Conservation (phyloP, 1,284 basidiomycete species). For the Rhizoctonia solani region DNA sequence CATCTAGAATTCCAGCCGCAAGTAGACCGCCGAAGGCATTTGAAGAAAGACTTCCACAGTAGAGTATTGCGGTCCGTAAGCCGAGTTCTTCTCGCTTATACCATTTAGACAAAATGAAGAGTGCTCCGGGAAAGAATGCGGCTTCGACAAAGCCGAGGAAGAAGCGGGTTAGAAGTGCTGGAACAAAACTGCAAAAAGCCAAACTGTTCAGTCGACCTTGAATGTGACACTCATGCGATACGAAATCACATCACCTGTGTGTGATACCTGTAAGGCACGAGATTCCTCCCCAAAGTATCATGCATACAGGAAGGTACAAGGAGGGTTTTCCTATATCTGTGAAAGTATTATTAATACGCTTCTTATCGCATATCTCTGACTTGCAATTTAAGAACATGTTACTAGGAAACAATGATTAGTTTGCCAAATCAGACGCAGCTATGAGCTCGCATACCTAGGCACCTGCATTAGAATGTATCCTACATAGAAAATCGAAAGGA, state of each 20-base stretch:
- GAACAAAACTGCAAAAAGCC: conserved; percentile 56
- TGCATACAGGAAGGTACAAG: conserved; percentile 70
- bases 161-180: conserved; percentile 72
- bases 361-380: not conserved
- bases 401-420: conserved; percentile 46
- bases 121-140: conserved; percentile 71
- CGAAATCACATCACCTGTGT: conserved; percentile 58
- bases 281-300: conserved; percentile 73
- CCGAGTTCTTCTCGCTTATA: conserved; percentile 70
- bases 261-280: conserved; percentile 66
- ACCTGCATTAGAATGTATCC: conserved; percentile 82
- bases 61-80: conserved; percentile 71
- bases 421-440: conserved; percentile 11
- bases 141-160: conserved; percentile 64
- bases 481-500: conserved; percentile 75
- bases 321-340: conserved; percentile 65
- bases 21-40: conserved; percentile 86
- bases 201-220: not conserved
- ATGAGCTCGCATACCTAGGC: conserved; percentile 72
- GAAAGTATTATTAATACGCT: not conserved
- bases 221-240: conserved; percentile 38
- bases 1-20: conserved; percentile 66
- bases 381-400: conserved; percentile 71
- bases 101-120: conserved; percentile 72
- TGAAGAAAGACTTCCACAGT: conserved; percentile 72